Evolutionary conservation across 139 green algal species (phyloP).

Genomic region (Spirogloea muscicola): DNA sequence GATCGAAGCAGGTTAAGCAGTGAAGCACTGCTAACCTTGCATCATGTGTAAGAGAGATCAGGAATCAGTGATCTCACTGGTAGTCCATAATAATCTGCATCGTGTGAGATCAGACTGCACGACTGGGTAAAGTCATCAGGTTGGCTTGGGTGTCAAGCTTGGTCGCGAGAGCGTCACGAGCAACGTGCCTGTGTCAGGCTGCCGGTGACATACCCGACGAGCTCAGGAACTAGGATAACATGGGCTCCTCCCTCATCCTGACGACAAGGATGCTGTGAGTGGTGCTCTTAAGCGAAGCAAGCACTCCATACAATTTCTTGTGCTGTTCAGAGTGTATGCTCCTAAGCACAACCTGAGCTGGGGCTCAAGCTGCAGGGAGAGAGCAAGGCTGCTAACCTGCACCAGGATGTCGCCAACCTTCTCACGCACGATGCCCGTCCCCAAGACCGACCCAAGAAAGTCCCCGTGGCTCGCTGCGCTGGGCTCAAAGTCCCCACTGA

Average conservation of each 20-base stretch:
- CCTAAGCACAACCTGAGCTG: no score
- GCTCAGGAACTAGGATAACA: conserved; percentile 23
- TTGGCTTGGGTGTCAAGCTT: no score
- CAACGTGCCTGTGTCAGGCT: conserved; percentile 12
- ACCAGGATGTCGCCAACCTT: conserved; percentile 51
- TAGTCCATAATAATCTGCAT: no score
- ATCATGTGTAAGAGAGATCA: no score
- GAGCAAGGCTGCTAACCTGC: conserved; percentile 6
- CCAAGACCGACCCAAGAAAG: conserved; percentile 48
- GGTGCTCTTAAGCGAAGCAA: not conserved
- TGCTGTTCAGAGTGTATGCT: conserved; percentile 15
- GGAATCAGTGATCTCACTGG: no score
- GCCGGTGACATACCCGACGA: conserved; percentile 25
- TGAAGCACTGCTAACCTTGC: no score
- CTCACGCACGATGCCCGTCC: conserved; percentile 32
- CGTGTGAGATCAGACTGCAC: no score
- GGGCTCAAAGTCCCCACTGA: conserved; percentile 39
- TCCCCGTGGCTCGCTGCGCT: conserved; percentile 37
- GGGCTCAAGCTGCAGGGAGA: not conserved
- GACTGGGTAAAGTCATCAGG: no score
- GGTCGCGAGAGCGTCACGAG: not conserved
- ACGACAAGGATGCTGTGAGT: not conserved
- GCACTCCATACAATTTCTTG: not conserved
- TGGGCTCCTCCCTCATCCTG: conserved; percentile 42
- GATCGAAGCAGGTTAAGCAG: no score